Evolutionary conservation across 2,329 filamentous ascomycete genomes (phyloP).

Genomic region (Fusarium napiforme): DNA sequence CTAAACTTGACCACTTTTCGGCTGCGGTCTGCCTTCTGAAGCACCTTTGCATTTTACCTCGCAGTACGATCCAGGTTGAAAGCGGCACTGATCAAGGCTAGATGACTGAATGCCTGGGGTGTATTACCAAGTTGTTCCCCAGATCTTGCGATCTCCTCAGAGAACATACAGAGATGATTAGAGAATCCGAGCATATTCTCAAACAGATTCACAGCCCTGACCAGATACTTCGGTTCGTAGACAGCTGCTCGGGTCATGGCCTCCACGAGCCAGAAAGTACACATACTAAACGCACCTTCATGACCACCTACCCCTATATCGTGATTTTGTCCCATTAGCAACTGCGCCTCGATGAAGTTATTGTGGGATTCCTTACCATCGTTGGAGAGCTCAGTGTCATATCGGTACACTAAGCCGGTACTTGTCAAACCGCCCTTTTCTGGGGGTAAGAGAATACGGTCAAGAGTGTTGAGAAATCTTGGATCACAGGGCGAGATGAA

Average conservation of each 20-base stretch:
- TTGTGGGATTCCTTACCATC: constrained; percentile 66
- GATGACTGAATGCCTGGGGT: constrained; percentile 81
- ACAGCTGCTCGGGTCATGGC: constrained; percentile 75
- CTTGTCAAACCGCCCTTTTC: constrained; percentile 81
- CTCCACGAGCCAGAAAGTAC: constrained; percentile 85
- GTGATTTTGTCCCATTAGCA: constrained; percentile 7
- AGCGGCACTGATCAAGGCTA: constrained; percentile 79
- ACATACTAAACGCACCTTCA: constrained; percentile 84
- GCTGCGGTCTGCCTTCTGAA: background rate
- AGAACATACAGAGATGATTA: constrained; percentile 83
- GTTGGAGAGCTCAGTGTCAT: constrained; percentile 74
- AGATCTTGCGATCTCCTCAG: constrained; percentile 78
- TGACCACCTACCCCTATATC: constrained; percentile 73
- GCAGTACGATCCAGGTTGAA: constrained; percentile 75
- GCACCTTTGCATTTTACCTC: constrained; percentile 9
- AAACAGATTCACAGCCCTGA: constrained; percentile 73
- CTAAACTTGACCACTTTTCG: background rate
- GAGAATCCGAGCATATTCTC: constrained; percentile 82
- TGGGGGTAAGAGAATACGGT: constrained; percentile 75
- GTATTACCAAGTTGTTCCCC: constrained; percentile 85
- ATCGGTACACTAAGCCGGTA: constrained; percentile 80
- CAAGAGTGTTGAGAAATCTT: constrained; percentile 77
- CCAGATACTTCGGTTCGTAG: constrained; percentile 73
- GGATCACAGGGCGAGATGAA: constrained; percentile 83
- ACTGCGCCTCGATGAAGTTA: background rate